Evolutionary conservation across 805 yeast genomes (phyloP).

Genomic region (Saturnispora mendoncae): DNA sequence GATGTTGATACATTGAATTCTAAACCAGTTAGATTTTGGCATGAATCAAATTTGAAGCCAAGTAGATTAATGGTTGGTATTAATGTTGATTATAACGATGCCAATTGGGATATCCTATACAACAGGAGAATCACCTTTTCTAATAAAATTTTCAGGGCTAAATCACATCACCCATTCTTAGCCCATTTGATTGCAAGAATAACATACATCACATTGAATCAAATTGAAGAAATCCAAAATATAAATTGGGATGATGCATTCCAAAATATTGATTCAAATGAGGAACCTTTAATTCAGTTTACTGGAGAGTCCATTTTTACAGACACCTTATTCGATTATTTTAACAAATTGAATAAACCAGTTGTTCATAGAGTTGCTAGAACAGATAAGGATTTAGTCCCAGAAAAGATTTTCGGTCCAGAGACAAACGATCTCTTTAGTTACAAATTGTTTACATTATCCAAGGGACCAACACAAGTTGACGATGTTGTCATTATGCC

Average conservation of each 20-base stretch:
- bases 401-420: conserved; percentile 24
- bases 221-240: conserved; percentile 17
- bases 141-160: conserved; percentile 24
- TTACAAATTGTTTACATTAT: conserved; percentile 25
- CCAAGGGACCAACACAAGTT: conserved; percentile 27
- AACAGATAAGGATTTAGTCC: conserved; percentile 23
- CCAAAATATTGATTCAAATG: conserved; percentile 26
- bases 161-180: conserved; percentile 29
- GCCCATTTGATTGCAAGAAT: conserved; percentile 28
- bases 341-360: conserved; percentile 23
- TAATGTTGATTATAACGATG: conserved; percentile 25
- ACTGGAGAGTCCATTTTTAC: conserved; percentile 30
- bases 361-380: conserved; percentile 26
- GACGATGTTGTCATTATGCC: conserved; percentile 28
- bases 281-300: conserved; percentile 28
- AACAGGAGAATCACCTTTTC: conserved; percentile 27
- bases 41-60: conserved; percentile 18
- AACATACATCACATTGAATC: conserved; percentile 22
- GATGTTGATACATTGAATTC: conserved; percentile 52
- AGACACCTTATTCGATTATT: conserved; percentile 28
- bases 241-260: conserved; percentile 27
- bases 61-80: conserved; percentile 25
- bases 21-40: conserved; percentile 34
- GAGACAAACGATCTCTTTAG: conserved; percentile 24
- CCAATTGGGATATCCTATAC: conserved; percentile 26